Evolutionary conservation across 805 yeast genomes (phyloP), one percentile per base, ranked within the genome.

Genomic region (Monosporozyma solicola): DNA sequence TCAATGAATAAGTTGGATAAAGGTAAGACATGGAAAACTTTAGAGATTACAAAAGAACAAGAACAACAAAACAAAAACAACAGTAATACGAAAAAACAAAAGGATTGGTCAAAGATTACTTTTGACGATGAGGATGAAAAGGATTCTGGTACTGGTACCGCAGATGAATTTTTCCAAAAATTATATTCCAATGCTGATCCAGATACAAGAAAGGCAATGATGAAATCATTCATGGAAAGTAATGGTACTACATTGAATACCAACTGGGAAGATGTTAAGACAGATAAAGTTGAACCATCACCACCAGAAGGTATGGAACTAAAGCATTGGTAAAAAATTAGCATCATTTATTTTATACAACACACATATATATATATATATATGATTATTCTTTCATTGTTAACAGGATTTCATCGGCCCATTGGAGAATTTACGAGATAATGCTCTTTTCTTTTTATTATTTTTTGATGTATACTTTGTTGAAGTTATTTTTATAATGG

Each of bases 161-260:
- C 81, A 2, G 80, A 82, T 55, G 83, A 75, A 1, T 91, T 94
- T 61, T 94, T 94, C 72, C 79, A 81, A 59, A 75, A 81, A 57
- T 64, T 94, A 10, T 94, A 85, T 70, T 76, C 77, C 29, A 83
- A 78, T 57, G 92, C 95, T 0, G 95, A 90, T 64, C 94, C 86
- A 7, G 97, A 94, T 61, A 84, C 95, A 0, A 75, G 74, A 59
- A 75, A 95, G 50, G 99, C 99, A 1, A 94, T 94, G 98, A 85
- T 88, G 95, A 94, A 94, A 72, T 87, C 96, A 51, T 94, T 80
- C 62, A 75, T 81, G n/a, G 97, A 94, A 69, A 87, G 96, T 60
- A 85, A 87, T 61, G 99, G 99, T 22, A 94, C 99, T 0, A 81
- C 95, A 1, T 73, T 94, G 54, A 87, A 95, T 47, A 94, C 99